phyloP scores from a whole-genome alignment of 176 grass and related monocot genomes.

The Triticum turgidum region DNA sequence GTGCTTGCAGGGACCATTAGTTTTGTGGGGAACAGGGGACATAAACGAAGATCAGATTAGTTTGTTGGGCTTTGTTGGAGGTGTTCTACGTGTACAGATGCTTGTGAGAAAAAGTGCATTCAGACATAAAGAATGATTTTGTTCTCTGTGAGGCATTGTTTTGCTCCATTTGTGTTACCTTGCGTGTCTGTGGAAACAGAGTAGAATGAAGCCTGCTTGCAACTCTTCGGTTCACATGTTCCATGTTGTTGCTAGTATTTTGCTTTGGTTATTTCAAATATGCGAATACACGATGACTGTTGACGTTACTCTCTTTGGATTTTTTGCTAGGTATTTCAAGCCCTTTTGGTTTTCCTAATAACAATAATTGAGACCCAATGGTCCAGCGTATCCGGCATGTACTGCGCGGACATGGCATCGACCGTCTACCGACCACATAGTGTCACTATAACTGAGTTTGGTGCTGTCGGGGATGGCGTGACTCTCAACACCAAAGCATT shows the following conservation, averaged over 20 bases:
- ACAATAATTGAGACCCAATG: constrained; percentile 35
- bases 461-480: constrained; percentile 82
- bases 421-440: constrained; percentile 80
- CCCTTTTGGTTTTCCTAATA: constrained; percentile 50
- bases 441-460: constrained; percentile 93
- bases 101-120: too few species aligned
- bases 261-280: background rate
- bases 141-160: background rate
- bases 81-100: too few species aligned
- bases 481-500: constrained; percentile 96
- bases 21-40: background rate
- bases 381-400: constrained; percentile 40
- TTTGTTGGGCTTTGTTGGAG: background rate
- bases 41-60: background rate
- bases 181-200: background rate
- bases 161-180: background rate
- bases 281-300: background rate
- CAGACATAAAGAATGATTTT: background rate
- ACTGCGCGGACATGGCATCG: constrained; percentile 77
- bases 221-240: background rate
- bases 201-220: background rate
- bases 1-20: background rate
- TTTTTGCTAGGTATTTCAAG: constrained; percentile 47
- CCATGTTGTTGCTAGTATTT: background rate
- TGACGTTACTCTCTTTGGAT: constrained; percentile 24